Conservation (phyloP, 2,329 filamentous ascomycete species). For the Torrubiellomyces zombiae region DNA sequence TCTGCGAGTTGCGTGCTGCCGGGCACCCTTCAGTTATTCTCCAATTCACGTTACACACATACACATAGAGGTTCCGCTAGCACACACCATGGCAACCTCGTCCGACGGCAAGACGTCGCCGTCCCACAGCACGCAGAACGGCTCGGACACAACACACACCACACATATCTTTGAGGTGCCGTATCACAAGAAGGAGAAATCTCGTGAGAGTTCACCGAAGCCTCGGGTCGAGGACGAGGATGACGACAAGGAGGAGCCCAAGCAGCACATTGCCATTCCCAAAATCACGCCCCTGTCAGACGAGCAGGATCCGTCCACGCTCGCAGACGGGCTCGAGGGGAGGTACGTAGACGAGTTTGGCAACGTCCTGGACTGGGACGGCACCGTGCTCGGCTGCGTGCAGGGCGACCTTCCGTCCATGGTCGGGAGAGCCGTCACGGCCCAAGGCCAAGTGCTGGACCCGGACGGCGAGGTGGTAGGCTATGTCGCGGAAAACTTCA, state of each 20-base stretch:
- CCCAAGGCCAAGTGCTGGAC: slow-evolving; percentile 43
- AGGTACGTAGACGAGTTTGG: slow-evolving; percentile 36
- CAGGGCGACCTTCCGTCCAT: slow-evolving; percentile 38
- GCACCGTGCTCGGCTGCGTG: slow-evolving; percentile 32
- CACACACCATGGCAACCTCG: too few relatives aligned
- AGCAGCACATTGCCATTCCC: slow-evolving; percentile 20
- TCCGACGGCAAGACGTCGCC: too few relatives aligned
- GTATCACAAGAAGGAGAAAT: slow-evolving; percentile 19
- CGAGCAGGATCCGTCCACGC: slow-evolving; percentile 14
- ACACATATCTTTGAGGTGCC: too few relatives aligned
- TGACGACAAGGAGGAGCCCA: slow-evolving; percentile 3
- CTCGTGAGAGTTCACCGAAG: too few relatives aligned
- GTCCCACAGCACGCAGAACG: too few relatives aligned
- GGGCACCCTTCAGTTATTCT: too few relatives aligned
- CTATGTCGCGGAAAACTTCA: slow-evolving; percentile 46
- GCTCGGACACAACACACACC: too few relatives aligned
- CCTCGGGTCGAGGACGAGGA: background rate
- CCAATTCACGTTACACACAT: too few relatives aligned
- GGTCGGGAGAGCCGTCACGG: slow-evolving; percentile 29
- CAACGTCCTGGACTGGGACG: slow-evolving; percentile 32
- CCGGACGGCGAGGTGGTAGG: slow-evolving; percentile 66
- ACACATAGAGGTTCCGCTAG: too few relatives aligned
- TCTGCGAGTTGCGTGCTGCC: too few relatives aligned
- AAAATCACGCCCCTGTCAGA: slow-evolving; percentile 23
- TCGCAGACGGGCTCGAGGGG: slow-evolving; percentile 26